Base-by-base conservation (phyloP, 768 basidiomycete species). In the Chalciporus chontae region DNA sequence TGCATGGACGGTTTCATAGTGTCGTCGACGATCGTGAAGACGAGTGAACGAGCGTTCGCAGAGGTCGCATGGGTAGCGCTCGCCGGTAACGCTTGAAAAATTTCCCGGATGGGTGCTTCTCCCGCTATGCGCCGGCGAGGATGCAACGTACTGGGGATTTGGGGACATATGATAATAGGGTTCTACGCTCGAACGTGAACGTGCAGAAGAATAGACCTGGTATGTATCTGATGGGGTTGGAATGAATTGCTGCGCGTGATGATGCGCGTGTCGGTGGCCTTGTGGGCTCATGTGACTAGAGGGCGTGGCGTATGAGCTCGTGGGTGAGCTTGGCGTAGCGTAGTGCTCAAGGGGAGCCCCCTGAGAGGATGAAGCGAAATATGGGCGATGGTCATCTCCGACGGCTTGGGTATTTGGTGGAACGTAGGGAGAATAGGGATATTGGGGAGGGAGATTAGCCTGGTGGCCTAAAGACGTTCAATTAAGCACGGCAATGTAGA, bases 21-120 rank as follows among this genome's bases (percentile, higher is more conserved):
- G 88, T 54, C 88, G 79, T 69, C 90, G 87, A 56, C 85, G 79
- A 69, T 91, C 88, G 67, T 90, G 87, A 50, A 84, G 77, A 54
- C 88, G 80, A 29, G 86, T 87, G 66, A 90, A 90, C 21, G 86
- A 84, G 68, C 85, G 85, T 45, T 83, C 82, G 65, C 88, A 90
- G 56, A 79, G 77, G 50, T 85, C 80, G 70, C 88, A 90, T 48
- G 77, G 73, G 70, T 77, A 87, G 34, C 85, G 80, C 61, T 88
- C 86, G 43, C 76, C 77, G 7, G 67, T 50, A 5, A 65, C 49
- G 7, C 31, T 55, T 9, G 45, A 41, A 10, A 59, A 48, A 21
- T 56, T 60, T 32, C 52, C 23, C 3, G 55, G 46, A n/a, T 62
- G 59, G 1, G 54, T 50, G 32, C 38, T 48, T 54, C 65, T 59